Conservation (phyloP, 257 asterid genomes). For the Nicotiana otophora region DNA sequence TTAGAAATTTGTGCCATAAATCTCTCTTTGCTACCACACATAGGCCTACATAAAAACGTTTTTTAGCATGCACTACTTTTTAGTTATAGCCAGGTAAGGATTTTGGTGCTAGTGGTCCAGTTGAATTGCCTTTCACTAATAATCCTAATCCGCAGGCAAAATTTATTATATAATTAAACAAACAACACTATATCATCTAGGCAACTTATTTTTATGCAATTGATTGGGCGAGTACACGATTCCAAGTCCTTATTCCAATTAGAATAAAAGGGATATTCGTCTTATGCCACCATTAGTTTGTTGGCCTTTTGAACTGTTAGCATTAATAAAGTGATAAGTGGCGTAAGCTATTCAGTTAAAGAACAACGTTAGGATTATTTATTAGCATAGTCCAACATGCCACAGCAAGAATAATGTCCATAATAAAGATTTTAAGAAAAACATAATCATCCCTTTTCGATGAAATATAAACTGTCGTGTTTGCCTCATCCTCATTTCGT, state of each 20-base stretch:
- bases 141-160: background rate
- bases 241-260: background rate
- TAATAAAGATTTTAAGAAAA: too few relatives aligned
- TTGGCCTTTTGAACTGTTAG: background rate
- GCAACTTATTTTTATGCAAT: background rate
- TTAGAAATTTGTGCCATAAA: too few relatives aligned
- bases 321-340: background rate
- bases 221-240: background rate
- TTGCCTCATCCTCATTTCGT: background rate
- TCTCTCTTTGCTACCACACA: too few relatives aligned
- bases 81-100: too few relatives aligned
- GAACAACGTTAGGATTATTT: too few relatives aligned
- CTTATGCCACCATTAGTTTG: background rate
- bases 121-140: background rate
- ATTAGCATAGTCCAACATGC: too few relatives aligned
- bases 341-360: background rate
- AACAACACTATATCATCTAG: background rate
- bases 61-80: too few relatives aligned
- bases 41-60: too few relatives aligned
- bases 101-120: background rate
- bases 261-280: background rate
- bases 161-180: too few relatives aligned
- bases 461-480: background rate
- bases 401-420: too few relatives aligned
- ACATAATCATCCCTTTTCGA: too few relatives aligned